Evolutionary conservation across 2,329 filamentous ascomycete species (phyloP), one percentile per base, ranked within the genome.

Genomic region (Colletotrichum musicola): DNA sequence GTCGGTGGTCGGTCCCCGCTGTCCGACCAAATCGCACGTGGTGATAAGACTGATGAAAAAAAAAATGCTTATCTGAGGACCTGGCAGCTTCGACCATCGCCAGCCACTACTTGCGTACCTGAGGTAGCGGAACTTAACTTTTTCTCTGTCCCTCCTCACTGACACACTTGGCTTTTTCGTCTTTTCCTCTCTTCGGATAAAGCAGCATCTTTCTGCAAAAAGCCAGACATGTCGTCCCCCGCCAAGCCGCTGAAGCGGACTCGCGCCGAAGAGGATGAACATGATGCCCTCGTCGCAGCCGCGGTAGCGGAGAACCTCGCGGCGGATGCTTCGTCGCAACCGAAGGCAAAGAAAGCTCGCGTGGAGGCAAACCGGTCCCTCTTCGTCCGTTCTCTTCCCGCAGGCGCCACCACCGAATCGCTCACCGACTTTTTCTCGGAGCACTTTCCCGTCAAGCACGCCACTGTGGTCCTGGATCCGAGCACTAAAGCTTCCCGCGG

Each of bases 401-500:
- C 91, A 22, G 88, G 86, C 25, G 91, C 92, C 44, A 98, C 95
- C 40, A 93, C 89, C 77, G 94, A 98, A 76, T 87, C 87, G 61
- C 86, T 99, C 71, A 93, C 94, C 68, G 91, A 94, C 68, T 92
- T 95, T 80, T 99, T 99, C 82, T 98, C 96, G 6, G 90, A 98
- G 78, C 92, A 94, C 68, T 98, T 93, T 75, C 95, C 97, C 7
- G 89, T 99, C 77, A 98, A 98, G 81, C 95, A 98, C 80, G 95
- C 96, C 60, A 93, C 92, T n/a, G 94, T 97, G 4, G 94, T 99
- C 46, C 83, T 92, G 64, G 95, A 99, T 78, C 90, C 92, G 16
- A 86, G 90, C 72, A 97, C 95, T 2, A 97, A 97, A 77, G 84
- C 90, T 73, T 98, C 94, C 14, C 92, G 93, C 77, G 95, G 96